Evolutionary conservation across 371 early-diverging fungal species (phyloP).

Genomic region (Actinomortierella ambigua): DNA sequence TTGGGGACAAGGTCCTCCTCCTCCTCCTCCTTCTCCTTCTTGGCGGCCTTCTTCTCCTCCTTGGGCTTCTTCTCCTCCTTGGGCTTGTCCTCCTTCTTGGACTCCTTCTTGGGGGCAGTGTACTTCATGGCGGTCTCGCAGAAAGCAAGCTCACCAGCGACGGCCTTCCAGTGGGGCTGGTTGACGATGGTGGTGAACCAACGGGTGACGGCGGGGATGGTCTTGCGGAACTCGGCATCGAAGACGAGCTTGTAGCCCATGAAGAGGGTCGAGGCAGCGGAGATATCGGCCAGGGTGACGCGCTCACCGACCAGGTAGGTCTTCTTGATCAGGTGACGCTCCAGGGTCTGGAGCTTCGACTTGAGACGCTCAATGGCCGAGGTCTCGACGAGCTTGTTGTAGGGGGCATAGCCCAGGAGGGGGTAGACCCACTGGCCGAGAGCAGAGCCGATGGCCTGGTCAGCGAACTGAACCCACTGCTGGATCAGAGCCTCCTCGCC

Average conservation of each 20-base stretch:
- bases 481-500: constrained; percentile 80
- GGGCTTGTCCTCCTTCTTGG: constrained; percentile 47
- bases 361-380: constrained; percentile 69
- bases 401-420: constrained; percentile 64
- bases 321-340: constrained; percentile 75
- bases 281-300: constrained; percentile 90
- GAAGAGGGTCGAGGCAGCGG: constrained; percentile 65
- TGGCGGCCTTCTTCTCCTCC: constrained; percentile 44
- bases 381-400: constrained; percentile 71
- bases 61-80: constrained; percentile 49
- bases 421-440: constrained; percentile 68
- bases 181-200: constrained; percentile 86
- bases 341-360: constrained; percentile 67
- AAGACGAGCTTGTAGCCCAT: constrained; percentile 64
- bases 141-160: constrained; percentile 70
- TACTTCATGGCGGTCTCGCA: constrained; percentile 62
- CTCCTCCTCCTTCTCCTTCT: constrained; percentile 50
- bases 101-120: constrained; percentile 64
- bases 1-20: constrained; percentile 64
- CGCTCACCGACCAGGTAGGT: constrained; percentile 93
- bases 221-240: constrained; percentile 72
- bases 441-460: constrained; percentile 60
- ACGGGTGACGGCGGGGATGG: constrained; percentile 82
- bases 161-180: constrained; percentile 83
- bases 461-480: constrained; percentile 80